Conservation (phyloP, 163 green algal genomes). For the Chlorella variabilis region DNA sequence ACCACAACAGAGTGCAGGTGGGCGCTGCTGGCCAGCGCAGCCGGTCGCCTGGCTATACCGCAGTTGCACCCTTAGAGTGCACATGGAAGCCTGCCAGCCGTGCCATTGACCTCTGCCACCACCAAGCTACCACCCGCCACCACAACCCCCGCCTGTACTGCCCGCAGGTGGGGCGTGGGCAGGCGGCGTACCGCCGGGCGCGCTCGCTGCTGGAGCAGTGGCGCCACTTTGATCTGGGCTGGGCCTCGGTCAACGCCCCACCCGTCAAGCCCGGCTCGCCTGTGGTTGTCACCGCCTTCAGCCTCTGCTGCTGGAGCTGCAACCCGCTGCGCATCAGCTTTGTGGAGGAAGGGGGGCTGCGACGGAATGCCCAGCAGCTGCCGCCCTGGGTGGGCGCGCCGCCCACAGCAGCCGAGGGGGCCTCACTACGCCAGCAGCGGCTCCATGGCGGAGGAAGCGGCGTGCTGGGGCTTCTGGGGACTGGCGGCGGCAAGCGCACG, state of each 20-base stretch:
- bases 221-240: constrained; percentile 58
- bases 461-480: background rate
- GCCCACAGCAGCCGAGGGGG: background rate
- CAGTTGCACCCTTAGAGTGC: too few relatives aligned
- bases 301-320: constrained; percentile 71
- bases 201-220: constrained; percentile 41
- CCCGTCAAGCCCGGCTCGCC: constrained; percentile 36
- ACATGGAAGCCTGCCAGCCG: too few relatives aligned
- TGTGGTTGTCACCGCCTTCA: constrained; percentile 70
- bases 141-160: too few relatives aligned
- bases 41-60: background rate
- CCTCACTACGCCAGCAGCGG: background rate
- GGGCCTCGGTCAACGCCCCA: constrained; percentile 45
- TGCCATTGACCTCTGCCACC: too few relatives aligned
- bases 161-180: constrained; percentile 45
- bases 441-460: background rate
- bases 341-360: constrained; percentile 37
- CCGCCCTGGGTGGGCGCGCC: background rate
- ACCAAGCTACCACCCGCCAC: too few relatives aligned
- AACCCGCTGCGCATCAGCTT: constrained; percentile 79
- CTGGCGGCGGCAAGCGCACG: background rate
- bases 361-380: constrained; percentile 9
- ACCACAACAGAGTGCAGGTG: constrained; percentile 45
- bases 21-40: background rate
- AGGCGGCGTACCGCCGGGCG: constrained; percentile 33